Evolutionary conservation across 495 filamentous ascomycete species (phyloP), one percentile per base, ranked within the genome.

Genomic region (Penicillium turbatum): DNA sequence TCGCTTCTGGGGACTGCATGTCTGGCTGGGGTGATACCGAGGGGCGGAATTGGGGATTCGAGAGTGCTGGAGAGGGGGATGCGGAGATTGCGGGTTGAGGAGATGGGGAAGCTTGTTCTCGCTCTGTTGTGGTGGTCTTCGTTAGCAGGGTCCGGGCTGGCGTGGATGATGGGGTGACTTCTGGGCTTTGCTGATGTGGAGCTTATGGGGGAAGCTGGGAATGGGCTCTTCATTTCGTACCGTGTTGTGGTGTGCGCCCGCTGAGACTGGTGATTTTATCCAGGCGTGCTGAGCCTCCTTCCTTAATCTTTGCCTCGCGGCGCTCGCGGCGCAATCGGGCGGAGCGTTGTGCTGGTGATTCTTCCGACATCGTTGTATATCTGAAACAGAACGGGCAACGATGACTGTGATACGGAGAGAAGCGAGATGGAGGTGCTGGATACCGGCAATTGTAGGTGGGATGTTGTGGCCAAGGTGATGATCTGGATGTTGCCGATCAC

Each of bases 301-400:
- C 88, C 59, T 82, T 85, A 71, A 97, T 86, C 74, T 95, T 96
- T 27, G 91, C 89, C 70, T 95, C 88, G 19, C 90, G 83, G 34
- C 90, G 85, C 68, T 96, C 91, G 57, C 93, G 91, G 57, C 92
- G 90, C 34, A 90, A 78, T 16, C 90, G 87, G 24, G 89, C 87
- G 66, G 92, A 85, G 56, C 87, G 67, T 56, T 85, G 82, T 30
- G 78, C 79, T 16, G 81, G 73, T 1, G 81, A 81, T 61, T 82
- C 80, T 26, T 78, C 76, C 35, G 71, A 45, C 12, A 71, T 64
- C 24, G 68, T 76, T 26, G 30, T 52, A 9, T 30, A n/a, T 2
- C 17, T 41, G 5, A 10, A 26, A 26, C 13, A 31, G 2, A 11
- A 9, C 6, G 1, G 2, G 6, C 6, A n/a, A 31, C 10, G 30